Conservation (phyloP, 306 rosid species). For the Sicyos baderoa region DNA sequence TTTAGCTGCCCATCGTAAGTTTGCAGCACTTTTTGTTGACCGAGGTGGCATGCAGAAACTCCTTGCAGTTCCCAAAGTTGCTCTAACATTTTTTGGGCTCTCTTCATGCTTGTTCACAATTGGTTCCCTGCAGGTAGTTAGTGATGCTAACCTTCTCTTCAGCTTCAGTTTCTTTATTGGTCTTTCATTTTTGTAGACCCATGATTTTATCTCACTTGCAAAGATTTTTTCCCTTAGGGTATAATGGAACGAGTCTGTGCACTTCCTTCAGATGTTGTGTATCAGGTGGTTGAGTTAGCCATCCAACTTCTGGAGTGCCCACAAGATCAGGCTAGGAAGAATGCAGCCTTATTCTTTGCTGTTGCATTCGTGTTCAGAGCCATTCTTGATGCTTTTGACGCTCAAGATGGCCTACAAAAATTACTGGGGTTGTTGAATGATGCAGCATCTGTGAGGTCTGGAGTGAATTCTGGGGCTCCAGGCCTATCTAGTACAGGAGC, state of each 20-base stretch:
- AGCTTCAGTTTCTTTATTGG: neutral
- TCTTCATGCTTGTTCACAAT: constrained; percentile 85
- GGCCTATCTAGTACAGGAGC: constrained; percentile 58
- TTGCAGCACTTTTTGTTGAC: constrained; percentile 92
- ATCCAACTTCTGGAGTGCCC: constrained; percentile 83
- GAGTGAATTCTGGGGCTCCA: constrained; percentile 71
- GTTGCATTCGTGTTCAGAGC: constrained; percentile 98
- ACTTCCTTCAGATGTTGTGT: constrained; percentile 70
- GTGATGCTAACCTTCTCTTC: neutral
- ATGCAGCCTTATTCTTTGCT: constrained; percentile 77
- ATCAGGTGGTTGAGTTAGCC: constrained; percentile 79
- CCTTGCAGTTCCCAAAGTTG: constrained; percentile 80
- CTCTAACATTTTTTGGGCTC: constrained; percentile 77
- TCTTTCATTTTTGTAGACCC: neutral
- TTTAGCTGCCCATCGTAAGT: constrained; percentile 91
- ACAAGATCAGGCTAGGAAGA: constrained; percentile 90
- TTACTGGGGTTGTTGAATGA: constrained; percentile 72
- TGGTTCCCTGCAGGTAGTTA: constrained; percentile 86
- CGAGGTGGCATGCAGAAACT: constrained; percentile 94
- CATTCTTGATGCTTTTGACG: constrained; percentile 89
- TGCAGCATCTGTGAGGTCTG: constrained; percentile 86
- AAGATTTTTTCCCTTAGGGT: constrained; percentile 39
- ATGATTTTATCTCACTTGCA: constrained; percentile 1
- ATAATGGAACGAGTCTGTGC: constrained; percentile 98
- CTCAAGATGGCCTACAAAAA: constrained; percentile 80